Percentiles rank a stretch among this genome's conserved stretches.
Evolutionary conservation across 2,329 filamentous ascomycete species (phyloP).

Genomic region (Metarhizium brunneum): DNA sequence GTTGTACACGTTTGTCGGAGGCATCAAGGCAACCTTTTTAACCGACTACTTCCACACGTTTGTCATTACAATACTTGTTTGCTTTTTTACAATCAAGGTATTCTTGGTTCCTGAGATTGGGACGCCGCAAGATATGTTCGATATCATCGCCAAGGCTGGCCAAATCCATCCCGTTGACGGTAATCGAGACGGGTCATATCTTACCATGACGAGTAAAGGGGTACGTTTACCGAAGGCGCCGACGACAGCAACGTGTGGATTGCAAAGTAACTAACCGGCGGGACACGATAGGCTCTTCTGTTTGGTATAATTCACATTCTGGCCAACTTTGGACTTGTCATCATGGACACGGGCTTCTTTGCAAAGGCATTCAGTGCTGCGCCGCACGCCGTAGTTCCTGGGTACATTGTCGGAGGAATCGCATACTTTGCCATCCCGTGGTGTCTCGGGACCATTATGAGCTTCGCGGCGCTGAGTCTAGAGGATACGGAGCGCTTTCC

Average conservation of each 20-base stretch:
- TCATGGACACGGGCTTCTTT: conserved; percentile 46
- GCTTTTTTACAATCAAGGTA: conserved; percentile 36
- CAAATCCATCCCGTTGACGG: conserved; percentile 36
- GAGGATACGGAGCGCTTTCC: conserved; percentile 41
- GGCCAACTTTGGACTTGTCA: conserved; percentile 33
- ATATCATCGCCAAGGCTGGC: conserved; percentile 36
- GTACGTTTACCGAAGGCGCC: conserved; percentile 14
- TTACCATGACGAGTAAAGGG: conserved; percentile 46
- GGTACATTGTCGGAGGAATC: conserved; percentile 36
- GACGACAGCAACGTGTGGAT: neutral
- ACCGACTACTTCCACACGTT: conserved; percentile 47
- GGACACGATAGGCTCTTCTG: conserved; percentile 29
- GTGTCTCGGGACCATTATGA: conserved; percentile 41
- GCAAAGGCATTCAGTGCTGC: conserved; percentile 41
- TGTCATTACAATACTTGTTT: conserved; percentile 42
- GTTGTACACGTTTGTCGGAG: conserved; percentile 29
- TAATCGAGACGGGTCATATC: conserved; percentile 28
- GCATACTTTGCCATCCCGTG: conserved; percentile 46
- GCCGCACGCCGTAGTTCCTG: conserved; percentile 35
- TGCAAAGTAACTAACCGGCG: neutral
- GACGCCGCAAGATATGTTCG: conserved; percentile 37
- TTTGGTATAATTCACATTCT: conserved; percentile 34
- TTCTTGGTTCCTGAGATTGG: conserved; percentile 37
- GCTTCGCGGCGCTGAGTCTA: conserved; percentile 35
- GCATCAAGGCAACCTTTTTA: conserved; percentile 32